Evolutionary conservation across 2,329 filamentous ascomycete species (phyloP).

Genomic region (Aspergillus neoniger): DNA sequence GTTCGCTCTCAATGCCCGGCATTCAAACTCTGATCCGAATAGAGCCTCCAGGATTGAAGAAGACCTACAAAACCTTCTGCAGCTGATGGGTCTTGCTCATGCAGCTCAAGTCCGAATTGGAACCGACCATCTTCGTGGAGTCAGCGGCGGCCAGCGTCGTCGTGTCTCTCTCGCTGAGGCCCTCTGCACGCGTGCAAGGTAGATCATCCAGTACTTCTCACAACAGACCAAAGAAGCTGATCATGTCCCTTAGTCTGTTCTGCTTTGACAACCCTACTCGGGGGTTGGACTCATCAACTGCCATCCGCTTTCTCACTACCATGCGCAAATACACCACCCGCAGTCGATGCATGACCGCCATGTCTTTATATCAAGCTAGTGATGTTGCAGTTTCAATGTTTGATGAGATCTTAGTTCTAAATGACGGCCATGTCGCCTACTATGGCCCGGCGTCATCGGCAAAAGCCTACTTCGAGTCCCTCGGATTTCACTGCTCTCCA

Average conservation of each 20-base stretch:
- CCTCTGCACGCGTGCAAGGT: conserved; percentile 65
- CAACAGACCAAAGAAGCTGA: conserved; percentile 49
- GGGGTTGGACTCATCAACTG: conserved; percentile 66
- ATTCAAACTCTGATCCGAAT: background rate
- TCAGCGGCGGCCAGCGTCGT: conserved; percentile 75
- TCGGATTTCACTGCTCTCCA: conserved; percentile 71
- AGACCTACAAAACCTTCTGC: background rate
- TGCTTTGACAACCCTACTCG: conserved; percentile 41
- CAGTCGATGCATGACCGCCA: conserved; percentile 70
- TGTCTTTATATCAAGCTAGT: conserved; percentile 78
- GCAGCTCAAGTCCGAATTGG: conserved; percentile 78
- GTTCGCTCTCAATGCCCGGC: conserved; percentile 57
- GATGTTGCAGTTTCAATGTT: conserved; percentile 75
- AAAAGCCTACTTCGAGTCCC: conserved; percentile 46
- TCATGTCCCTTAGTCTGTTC: conserved; percentile 59
- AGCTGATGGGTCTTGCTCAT: conserved; percentile 11
- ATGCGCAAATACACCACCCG: conserved; percentile 72
- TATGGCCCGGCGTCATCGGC: conserved; percentile 68
- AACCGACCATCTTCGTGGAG: conserved; percentile 73
- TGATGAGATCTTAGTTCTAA: conserved; percentile 78
- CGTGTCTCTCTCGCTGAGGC: conserved; percentile 78
- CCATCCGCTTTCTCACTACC: conserved; percentile 64
- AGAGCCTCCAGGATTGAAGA: background rate
- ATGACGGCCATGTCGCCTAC: conserved; percentile 70
- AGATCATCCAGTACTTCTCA: background rate